A percentile compares a stretch with the other conserved stretches of the same genome.
phyloP scores from a whole-genome alignment of 2,329 filamentous ascomycete genomes.

The Calonectria honghensis region DNA sequence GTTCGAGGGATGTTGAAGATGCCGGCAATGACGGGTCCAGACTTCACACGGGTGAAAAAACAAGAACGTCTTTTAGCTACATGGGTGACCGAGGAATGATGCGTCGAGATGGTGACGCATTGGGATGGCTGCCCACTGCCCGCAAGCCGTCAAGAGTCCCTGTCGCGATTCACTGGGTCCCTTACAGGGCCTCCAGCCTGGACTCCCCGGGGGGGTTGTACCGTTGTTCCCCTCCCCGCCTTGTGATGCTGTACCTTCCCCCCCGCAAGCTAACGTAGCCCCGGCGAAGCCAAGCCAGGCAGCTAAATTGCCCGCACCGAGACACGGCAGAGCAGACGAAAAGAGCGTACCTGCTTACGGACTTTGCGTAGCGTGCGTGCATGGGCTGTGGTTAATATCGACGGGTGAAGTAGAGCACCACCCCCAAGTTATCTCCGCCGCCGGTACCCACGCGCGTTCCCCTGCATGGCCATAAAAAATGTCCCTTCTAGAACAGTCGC shows the following conservation, averaged over 20 bases:
- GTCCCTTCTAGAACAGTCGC: slow-evolving; percentile 16
- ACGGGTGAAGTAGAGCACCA: slow-evolving; percentile 4
- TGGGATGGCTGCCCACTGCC: slow-evolving; percentile 9
- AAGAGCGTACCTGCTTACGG: slow-evolving; percentile 12
- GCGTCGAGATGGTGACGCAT: slow-evolving; percentile 21
- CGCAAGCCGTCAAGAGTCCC: slow-evolving; percentile 8
- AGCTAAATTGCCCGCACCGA: slow-evolving; percentile 21
- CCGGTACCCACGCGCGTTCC: neutral
- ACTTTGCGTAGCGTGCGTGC: neutral
- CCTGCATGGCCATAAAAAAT: neutral
- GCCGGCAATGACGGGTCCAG: neutral
- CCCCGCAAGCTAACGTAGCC: slow-evolving; percentile 22
- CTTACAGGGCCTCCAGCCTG: slow-evolving; percentile 8
- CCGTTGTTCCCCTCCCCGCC: slow-evolving; percentile 1
- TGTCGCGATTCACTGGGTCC: slow-evolving; percentile 22
- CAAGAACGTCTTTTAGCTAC: neutral
- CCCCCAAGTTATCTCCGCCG: neutral
- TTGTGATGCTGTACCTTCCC: slow-evolving; percentile 14
- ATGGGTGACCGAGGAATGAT: slow-evolving; percentile 9
- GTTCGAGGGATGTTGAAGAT: neutral
- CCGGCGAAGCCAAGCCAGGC: slow-evolving; percentile 22
- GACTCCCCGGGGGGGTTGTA: neutral
- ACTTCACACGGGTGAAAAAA: neutral
- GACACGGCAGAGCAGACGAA: slow-evolving; percentile 13
- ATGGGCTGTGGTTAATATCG: slow-evolving; percentile 3